These are phyloP conservation scores for Tulasnella sp. DNA, from an alignment of 768 basidiomycete genomes.

Conservation along the genomic window DNA sequence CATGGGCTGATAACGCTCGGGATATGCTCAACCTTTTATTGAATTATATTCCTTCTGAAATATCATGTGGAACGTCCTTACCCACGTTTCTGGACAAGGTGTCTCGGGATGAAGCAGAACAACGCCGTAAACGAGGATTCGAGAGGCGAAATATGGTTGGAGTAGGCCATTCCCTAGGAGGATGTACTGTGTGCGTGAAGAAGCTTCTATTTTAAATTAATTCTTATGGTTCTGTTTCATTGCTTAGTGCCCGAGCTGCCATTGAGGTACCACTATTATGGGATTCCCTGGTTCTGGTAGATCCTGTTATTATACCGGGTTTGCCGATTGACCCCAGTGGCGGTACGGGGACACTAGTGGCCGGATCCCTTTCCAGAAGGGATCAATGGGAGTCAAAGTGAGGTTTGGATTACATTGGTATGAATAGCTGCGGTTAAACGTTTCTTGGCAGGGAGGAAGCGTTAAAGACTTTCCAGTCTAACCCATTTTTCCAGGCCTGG, in stretches of 20 bases:
- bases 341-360: slow-evolving; percentile 15
- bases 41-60: slow-evolving; percentile 42
- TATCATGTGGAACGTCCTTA: slow-evolving; percentile 27
- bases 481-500: slow-evolving; percentile 61
- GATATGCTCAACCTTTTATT: slow-evolving; percentile 68
- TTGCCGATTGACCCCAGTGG: not conserved
- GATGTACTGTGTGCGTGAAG: slow-evolving; percentile 51
- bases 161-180: slow-evolving; percentile 79
- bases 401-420: slow-evolving; percentile 6
- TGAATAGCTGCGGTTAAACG: not conserved
- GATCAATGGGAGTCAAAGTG: slow-evolving; percentile 52
- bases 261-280: slow-evolving; percentile 52
- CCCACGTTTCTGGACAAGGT: slow-evolving; percentile 46
- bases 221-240: not conserved
- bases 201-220: not conserved
- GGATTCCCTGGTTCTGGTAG: slow-evolving; percentile 56
- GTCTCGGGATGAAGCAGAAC: slow-evolving; percentile 29
- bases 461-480: slow-evolving; percentile 32
- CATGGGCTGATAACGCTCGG: slow-evolving; percentile 65
- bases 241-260: slow-evolving; percentile 48
- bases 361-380: slow-evolving; percentile 45
- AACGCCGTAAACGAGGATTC: slow-evolving; percentile 39
- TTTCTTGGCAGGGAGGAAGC: slow-evolving; percentile 44
- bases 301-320: slow-evolving; percentile 50
- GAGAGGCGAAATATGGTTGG: slow-evolving; percentile 42